phyloP scores from a whole-genome alignment of 2,329 filamentous ascomycete species.

The Akanthomyces lecanii region DNA sequence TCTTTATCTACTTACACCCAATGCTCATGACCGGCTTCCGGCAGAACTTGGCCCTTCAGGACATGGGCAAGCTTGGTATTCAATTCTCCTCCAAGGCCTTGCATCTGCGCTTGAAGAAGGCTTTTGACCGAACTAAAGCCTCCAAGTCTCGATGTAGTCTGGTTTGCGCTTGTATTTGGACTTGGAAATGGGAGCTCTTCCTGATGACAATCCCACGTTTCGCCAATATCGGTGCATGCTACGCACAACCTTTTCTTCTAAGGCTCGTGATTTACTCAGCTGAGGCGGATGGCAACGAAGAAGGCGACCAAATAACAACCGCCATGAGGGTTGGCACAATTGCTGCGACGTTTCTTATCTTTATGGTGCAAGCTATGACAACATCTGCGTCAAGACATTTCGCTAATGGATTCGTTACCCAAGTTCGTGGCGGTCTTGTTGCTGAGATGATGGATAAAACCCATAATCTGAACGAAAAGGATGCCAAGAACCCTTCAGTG shows the following conservation, averaged over 20 bases:
- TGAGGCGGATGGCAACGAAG: neutral
- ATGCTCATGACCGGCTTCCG: neutral
- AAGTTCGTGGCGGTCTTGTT: conserved; percentile 29
- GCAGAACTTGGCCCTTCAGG: neutral
- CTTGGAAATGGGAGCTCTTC: neutral
- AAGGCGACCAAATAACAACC: neutral
- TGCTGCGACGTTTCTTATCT: neutral
- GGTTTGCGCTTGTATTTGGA: neutral
- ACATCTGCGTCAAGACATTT: neutral
- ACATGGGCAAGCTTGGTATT: neutral
- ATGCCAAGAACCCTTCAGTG: conserved; percentile 25
- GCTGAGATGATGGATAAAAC: conserved; percentile 47
- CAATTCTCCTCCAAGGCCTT: neutral
- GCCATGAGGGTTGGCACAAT: neutral
- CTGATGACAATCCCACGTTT: neutral
- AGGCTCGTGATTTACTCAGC: neutral
- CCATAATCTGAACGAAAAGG: conserved; percentile 26
- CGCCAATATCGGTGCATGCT: neutral
- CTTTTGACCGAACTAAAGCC: neutral
- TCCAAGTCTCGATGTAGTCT: neutral
- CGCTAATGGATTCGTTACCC: conserved; percentile 25
- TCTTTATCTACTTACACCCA: neutral
- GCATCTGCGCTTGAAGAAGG: neutral
- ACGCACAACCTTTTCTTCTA: neutral
- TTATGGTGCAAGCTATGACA: neutral